Percentiles rank a stretch among this genome's conserved stretches.
These are phyloP conservation scores for Salix koriyanagi DNA, from an alignment of 345 rosid genomes.

Conservation along the genomic window DNA sequence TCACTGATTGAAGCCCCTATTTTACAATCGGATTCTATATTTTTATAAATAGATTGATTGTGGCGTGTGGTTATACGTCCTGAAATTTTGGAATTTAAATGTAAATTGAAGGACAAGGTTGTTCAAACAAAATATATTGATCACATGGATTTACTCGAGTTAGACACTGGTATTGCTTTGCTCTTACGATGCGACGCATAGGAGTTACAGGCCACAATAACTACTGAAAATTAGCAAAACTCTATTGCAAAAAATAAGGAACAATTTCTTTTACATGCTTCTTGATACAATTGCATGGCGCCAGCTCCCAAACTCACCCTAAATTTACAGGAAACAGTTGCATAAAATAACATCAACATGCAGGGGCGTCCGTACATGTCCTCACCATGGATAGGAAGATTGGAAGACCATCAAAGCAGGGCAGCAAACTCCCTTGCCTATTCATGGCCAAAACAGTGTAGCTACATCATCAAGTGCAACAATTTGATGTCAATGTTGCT, in stretches of 20 bases:
- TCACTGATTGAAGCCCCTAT: not conserved
- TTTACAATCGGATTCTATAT: not conserved
- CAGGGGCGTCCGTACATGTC: not conserved
- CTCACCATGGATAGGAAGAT: not conserved
- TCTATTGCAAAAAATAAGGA: not conserved
- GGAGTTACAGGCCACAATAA: not conserved
- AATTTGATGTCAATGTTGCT: not conserved
- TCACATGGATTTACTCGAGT: not conserved
- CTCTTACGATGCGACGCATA: too few species aligned
- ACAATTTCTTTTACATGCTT: not conserved
- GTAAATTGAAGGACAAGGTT: conserved; percentile 1
- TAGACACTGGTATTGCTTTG: too few species aligned
- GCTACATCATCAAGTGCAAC: not conserved
- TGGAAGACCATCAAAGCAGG: not conserved
- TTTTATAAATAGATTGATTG: not conserved
- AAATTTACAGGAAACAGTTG: not conserved
- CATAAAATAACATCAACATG: not conserved
- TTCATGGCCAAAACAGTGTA: not conserved
- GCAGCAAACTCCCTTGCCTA: not conserved
- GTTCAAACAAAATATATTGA: not conserved
- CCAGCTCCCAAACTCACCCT: not conserved
- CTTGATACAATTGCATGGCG: not conserved
- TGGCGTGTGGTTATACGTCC: not conserved
- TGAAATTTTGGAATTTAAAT: not conserved
- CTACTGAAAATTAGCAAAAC: not conserved